phyloP scores from a whole-genome alignment of 371 early-diverging fungal species.

The Massospora cicadina region DNA sequence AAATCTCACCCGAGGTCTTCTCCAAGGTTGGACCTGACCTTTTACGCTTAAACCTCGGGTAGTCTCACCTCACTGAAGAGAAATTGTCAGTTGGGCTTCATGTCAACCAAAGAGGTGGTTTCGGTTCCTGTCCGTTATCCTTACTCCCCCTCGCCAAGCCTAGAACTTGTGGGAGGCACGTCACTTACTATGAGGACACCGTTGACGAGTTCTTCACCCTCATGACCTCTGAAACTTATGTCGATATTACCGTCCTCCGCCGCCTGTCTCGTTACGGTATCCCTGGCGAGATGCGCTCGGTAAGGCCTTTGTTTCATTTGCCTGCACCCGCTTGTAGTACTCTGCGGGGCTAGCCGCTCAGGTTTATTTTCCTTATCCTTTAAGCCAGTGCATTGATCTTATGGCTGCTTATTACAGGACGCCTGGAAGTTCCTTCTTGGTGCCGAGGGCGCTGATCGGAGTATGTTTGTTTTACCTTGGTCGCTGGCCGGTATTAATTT shows the following conservation, averaged over 20 bases:
- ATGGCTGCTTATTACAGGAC: conserved; percentile 28
- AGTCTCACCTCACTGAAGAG: background rate
- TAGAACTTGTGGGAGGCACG: background rate
- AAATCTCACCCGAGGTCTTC: background rate
- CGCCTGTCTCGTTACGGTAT: conserved; percentile 71
- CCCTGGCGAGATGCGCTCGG: conserved; percentile 64
- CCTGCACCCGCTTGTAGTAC: background rate
- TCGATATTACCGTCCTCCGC: conserved; percentile 70
- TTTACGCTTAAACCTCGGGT: background rate
- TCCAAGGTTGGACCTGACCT: background rate
- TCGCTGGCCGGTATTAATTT: conserved; percentile 9
- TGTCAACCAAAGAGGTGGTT: background rate
- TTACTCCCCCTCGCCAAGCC: background rate
- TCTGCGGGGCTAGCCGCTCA: too few species aligned
- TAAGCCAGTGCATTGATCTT: conserved; percentile 11
- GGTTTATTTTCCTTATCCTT: background rate
- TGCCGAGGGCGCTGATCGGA: conserved; percentile 67
- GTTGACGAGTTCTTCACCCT: conserved; percentile 61
- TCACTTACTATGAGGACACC: conserved; percentile 1
- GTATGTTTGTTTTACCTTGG: conserved; percentile 31
- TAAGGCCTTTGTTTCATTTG: conserved; percentile 20
- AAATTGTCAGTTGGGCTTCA: background rate
- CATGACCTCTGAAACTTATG: conserved; percentile 67
- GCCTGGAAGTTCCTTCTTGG: conserved; percentile 85
- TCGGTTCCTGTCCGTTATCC: background rate